Evolutionary conservation across 116 monocot genomes (phyloP).

Genomic region (Posidonia oceanica): DNA sequence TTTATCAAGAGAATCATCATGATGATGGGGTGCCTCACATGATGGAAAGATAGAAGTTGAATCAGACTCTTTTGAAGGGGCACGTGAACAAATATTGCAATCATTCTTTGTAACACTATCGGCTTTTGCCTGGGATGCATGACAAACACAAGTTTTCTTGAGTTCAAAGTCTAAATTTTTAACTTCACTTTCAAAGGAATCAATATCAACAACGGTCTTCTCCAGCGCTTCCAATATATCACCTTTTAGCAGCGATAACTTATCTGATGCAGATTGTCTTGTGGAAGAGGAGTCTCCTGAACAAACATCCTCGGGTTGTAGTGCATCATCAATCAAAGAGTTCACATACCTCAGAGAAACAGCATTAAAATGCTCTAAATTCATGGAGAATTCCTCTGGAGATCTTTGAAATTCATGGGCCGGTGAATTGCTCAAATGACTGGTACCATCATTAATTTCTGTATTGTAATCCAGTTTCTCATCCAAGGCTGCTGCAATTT

Average conservation of each 20-base stretch:
- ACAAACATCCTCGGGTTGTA: conserved; percentile 52
- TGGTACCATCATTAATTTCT: conserved; percentile 18
- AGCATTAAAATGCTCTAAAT: conserved; percentile 25
- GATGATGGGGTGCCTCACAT: not conserved
- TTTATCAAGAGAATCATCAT: not conserved
- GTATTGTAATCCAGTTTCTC: conserved; percentile 26
- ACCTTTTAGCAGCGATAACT: conserved; percentile 46
- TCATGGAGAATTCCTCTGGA: conserved; percentile 21
- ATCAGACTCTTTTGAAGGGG: not conserved
- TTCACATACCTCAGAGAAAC: conserved; percentile 19
- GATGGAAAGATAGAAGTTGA: not conserved
- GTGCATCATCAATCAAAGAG: conserved; percentile 35
- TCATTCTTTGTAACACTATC: conserved; percentile 5
- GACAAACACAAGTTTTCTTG: conserved; percentile 4
- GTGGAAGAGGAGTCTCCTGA: conserved; percentile 42
- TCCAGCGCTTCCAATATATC: conserved; percentile 60
- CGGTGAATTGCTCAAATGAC: conserved; percentile 11
- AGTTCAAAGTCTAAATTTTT: conserved; percentile 22
- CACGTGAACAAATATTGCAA: conserved; percentile 7
- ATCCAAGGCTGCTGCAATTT: conserved; percentile 19
- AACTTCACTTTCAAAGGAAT: conserved; percentile 64
- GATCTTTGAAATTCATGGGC: conserved; percentile 11
- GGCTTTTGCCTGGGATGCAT: not conserved
- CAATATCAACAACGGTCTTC: conserved; percentile 88
- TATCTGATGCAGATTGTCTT: conserved; percentile 24